Conservation (phyloP, 2,329 filamentous ascomycete genomes). For the Fusarium sororula region DNA sequence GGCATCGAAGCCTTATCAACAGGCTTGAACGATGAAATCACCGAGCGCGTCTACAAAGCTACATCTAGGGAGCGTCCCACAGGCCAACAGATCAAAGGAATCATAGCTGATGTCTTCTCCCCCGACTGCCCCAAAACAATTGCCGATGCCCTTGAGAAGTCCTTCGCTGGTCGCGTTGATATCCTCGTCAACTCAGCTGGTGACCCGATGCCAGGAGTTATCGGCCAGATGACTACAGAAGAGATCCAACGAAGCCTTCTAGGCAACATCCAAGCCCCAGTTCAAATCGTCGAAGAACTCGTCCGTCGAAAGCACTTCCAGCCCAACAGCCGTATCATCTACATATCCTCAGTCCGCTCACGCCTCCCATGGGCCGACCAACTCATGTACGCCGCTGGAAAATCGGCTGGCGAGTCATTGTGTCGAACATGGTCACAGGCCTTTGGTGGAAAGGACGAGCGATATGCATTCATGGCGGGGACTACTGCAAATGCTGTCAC, state of each 20-base stretch:
- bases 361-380: conserved; percentile 47
- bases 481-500: conserved; percentile 49
- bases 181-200: conserved; percentile 49
- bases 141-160: conserved; percentile 34
- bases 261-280: conserved; percentile 48
- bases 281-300: conserved; percentile 49
- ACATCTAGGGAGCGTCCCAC: conserved; percentile 15
- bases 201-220: conserved; percentile 41
- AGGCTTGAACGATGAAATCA: conserved; percentile 35
- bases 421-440: conserved; percentile 50
- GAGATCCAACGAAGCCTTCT: conserved; percentile 46
- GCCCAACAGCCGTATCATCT: conserved; percentile 47
- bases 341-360: conserved; percentile 47
- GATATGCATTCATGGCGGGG: conserved; percentile 47
- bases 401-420: conserved; percentile 48
- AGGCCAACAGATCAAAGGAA: conserved; percentile 39
- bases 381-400: conserved; percentile 47
- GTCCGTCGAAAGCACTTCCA: conserved; percentile 45
- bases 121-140: conserved; percentile 40
- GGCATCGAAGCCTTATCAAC: conserved; percentile 35
- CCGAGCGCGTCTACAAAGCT: conserved; percentile 13
- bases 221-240: conserved; percentile 41
- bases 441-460: conserved; percentile 48
- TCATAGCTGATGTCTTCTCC: conserved; percentile 45
- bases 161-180: conserved; percentile 42